phyloP scores from a whole-genome alignment of 2,329 filamentous ascomycete genomes.

The Fusarium neocosmosporiellum region DNA sequence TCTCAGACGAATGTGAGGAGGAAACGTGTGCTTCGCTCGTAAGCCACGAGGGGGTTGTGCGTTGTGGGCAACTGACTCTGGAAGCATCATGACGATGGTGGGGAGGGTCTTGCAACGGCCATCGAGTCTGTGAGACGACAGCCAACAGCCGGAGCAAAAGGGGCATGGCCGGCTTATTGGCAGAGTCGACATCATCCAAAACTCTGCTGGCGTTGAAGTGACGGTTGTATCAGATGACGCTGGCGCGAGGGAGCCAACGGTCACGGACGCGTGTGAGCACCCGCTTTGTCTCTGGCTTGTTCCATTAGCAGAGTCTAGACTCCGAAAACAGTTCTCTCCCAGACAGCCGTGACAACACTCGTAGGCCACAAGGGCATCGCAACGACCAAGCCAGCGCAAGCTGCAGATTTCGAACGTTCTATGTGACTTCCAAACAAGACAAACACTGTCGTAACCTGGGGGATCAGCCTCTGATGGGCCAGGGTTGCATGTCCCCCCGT shows the following conservation, averaged over 20 bases:
- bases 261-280: neutral
- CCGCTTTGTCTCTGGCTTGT: neutral
- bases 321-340: neutral
- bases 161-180: neutral
- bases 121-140: neutral
- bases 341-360: neutral
- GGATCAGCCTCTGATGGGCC: conserved; percentile 19
- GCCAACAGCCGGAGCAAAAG: neutral
- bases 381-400: neutral
- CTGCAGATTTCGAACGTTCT: conserved; percentile 1
- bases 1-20: conserved; percentile 17
- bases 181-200: neutral
- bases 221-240: conserved; percentile 8
- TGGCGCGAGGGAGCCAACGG: neutral
- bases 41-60: neutral
- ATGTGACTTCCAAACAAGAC: conserved; percentile 3
- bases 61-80: conserved; percentile 5
- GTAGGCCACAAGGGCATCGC: neutral
- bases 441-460: neutral
- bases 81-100: conserved; percentile 18
- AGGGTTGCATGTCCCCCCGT: conserved; percentile 19
- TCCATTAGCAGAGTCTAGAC: neutral
- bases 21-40: conserved; percentile 29
- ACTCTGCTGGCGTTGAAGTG: neutral
- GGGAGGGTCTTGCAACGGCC: neutral